Conservation (phyloP, 768 basidiomycete species). For the Pisolithus sp. region DNA sequence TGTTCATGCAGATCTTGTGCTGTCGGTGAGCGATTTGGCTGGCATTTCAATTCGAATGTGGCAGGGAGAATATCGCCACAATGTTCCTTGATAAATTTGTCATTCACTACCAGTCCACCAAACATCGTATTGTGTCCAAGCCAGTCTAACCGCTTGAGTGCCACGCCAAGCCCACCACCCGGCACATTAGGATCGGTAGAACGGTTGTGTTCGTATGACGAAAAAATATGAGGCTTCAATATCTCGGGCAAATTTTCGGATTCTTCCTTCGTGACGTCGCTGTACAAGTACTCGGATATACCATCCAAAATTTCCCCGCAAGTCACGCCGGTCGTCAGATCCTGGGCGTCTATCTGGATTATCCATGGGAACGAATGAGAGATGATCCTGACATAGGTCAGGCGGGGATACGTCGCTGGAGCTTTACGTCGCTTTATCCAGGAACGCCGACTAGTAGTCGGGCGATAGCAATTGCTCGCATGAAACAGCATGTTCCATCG, state of each 20-base stretch:
- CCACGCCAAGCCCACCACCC: conserved; percentile 58
- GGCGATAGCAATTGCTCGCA: conserved; percentile 53
- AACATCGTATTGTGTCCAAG: conserved; percentile 53
- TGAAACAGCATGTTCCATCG: conserved; percentile 73
- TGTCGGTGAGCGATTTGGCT: conserved; percentile 40
- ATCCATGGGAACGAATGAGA: conserved; percentile 51
- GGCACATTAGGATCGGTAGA: conserved; percentile 59
- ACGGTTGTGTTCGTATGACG: conserved; percentile 60
- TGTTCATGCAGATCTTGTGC: conserved; percentile 45
- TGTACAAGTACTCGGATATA: conserved; percentile 45
- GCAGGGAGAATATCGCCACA: conserved; percentile 49
- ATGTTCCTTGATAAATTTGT: conserved; percentile 35
- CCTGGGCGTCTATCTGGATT: conserved; percentile 41
- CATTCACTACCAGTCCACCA: conserved; percentile 53
- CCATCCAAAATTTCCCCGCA: conserved; percentile 61
- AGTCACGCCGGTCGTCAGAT: conserved; percentile 48
- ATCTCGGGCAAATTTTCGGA: conserved; percentile 35
- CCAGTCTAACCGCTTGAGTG: conserved; percentile 64
- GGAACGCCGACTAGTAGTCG: conserved; percentile 53
- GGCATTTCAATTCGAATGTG: conserved; percentile 53
- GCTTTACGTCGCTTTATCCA: conserved; percentile 61
- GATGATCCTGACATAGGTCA: conserved; percentile 45
- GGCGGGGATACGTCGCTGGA: conserved; percentile 61
- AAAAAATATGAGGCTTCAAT: conserved; percentile 39
- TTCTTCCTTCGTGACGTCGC: conserved; percentile 45